These are phyloP conservation scores for Phialocephala subalpina DNA, from an alignment of 2,329 filamentous ascomycete species.

Conservation along the genomic window DNA sequence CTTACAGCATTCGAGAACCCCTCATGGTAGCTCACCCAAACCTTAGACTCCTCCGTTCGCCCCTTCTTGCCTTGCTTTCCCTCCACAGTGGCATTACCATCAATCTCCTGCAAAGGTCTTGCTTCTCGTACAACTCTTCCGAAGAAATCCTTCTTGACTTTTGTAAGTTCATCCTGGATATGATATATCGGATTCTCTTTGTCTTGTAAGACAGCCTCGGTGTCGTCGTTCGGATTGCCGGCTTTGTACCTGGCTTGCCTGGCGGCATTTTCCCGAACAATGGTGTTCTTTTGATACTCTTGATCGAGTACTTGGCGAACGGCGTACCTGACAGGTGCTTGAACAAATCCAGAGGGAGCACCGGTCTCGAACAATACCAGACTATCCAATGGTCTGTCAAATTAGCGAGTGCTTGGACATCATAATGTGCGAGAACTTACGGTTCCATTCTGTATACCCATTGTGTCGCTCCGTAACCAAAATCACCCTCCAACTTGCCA, in stretches of 20 bases:
- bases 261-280: slow-evolving; percentile 70
- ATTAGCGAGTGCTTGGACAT: slow-evolving; percentile 16
- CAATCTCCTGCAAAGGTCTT: slow-evolving; percentile 49
- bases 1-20: slow-evolving; percentile 91
- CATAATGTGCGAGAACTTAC: slow-evolving; percentile 57
- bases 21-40: slow-evolving; percentile 91
- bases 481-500: slow-evolving; percentile 78
- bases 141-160: slow-evolving; percentile 84
- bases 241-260: slow-evolving; percentile 70
- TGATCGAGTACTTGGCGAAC: slow-evolving; percentile 93
- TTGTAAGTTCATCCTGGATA: slow-evolving; percentile 31
- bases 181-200: slow-evolving; percentile 38
- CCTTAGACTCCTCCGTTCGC: slow-evolving; percentile 61
- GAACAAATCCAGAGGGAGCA: slow-evolving; percentile 60
- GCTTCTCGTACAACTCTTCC: slow-evolving; percentile 70
- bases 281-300: slow-evolving; percentile 80
- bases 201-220: slow-evolving; percentile 37
- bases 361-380: slow-evolving; percentile 79
- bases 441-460: slow-evolving; percentile 97
- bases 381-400: slow-evolving; percentile 71
- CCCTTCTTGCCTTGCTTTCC: slow-evolving; percentile 47
- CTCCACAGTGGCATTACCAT: slow-evolving; percentile 69
- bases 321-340: slow-evolving; percentile 84
- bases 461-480: slow-evolving; percentile 61
- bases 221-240: slow-evolving; percentile 50